Percentiles rank a stretch among this genome's conserved stretches.
These are phyloP conservation scores for Penicillium sp. DNA, from an alignment of 2,329 filamentous ascomycete species.

Conservation along the genomic window DNA sequence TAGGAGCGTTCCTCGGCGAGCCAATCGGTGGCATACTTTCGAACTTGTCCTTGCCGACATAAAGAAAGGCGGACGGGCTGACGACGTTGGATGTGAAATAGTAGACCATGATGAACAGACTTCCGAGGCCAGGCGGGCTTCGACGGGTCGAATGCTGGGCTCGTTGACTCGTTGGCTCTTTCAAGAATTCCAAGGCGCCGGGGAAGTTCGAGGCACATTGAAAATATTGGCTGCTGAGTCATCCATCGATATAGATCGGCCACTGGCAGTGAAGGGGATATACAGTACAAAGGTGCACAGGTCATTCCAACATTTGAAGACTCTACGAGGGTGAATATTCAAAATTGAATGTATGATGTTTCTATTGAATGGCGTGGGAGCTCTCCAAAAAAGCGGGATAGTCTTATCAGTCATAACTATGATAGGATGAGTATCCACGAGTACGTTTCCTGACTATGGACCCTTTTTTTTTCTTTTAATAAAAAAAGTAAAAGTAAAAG, in stretches of 20 bases:
- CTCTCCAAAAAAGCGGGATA: too few relatives aligned
- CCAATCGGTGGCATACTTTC: constrained; percentile 67
- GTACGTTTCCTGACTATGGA: too few relatives aligned
- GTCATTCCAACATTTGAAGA: too few relatives aligned
- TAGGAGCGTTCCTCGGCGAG: constrained; percentile 9
- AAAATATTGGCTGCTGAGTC: background rate
- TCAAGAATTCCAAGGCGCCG: background rate
- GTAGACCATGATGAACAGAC: constrained; percentile 70
- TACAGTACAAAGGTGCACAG: too few relatives aligned
- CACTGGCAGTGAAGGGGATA: background rate
- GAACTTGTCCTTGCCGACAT: constrained; percentile 98
- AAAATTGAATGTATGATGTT: too few relatives aligned
- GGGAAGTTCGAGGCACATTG: background rate
- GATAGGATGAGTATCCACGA: too few relatives aligned
- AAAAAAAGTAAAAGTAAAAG: too few relatives aligned
- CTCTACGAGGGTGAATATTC: too few relatives aligned
- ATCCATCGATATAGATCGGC: background rate
- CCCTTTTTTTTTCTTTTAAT: too few relatives aligned
- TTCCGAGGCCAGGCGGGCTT: background rate
- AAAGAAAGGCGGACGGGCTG: constrained; percentile 79
- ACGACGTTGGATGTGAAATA: constrained; percentile 90
- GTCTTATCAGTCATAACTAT: too few relatives aligned
- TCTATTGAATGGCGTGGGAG: too few relatives aligned
- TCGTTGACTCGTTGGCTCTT: background rate
- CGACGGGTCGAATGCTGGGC: background rate